phyloP scores from a whole-genome alignment of 2,329 filamentous ascomycete species.

The Phialophora verrucosa region DNA sequence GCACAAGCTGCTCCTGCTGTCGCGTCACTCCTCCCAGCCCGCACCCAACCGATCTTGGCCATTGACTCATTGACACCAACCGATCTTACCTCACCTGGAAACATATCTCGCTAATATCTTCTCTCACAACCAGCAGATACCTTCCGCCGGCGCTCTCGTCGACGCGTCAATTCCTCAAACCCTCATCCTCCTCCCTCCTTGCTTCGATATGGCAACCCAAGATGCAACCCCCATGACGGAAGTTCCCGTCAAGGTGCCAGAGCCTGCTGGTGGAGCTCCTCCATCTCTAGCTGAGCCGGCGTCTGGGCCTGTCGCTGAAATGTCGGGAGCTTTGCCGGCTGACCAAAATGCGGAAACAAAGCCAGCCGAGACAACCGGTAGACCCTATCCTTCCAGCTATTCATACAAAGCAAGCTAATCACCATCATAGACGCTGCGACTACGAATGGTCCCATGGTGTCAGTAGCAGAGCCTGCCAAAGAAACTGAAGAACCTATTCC shows the following conservation, averaged over 20 bases:
- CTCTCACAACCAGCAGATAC: conserved; percentile 15
- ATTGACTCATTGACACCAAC: conserved; percentile 1
- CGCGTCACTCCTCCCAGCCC: conserved; percentile 25
- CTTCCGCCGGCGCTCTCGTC: conserved; percentile 13
- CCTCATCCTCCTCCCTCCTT: conserved; percentile 5
- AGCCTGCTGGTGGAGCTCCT: conserved; percentile 37
- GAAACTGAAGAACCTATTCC: conserved; percentile 45
- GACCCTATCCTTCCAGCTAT: conserved; percentile 29
- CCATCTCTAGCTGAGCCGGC: conserved; percentile 37
- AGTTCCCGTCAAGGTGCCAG: conserved; percentile 36
- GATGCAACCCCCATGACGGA: conserved; percentile 27
- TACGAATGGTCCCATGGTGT: conserved; percentile 38
- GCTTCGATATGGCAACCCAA: conserved; percentile 29
- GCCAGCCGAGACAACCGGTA: conserved; percentile 42
- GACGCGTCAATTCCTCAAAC: conserved; percentile 28
- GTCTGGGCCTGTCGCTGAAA: conserved; percentile 36
- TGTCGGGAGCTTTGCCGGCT: conserved; percentile 41
- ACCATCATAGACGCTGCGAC: conserved; percentile 35
- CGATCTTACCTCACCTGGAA: neutral
- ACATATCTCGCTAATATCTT: conserved; percentile 20
- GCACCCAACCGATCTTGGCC: conserved; percentile 17
- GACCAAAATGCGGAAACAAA: conserved; percentile 46
- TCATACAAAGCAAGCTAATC: neutral
- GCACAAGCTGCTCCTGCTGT: conserved; percentile 18
- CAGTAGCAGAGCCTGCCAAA: conserved; percentile 38